Evolutionary conservation across 306 rosid species (phyloP).

Genomic region (Cucurbita maxima): DNA sequence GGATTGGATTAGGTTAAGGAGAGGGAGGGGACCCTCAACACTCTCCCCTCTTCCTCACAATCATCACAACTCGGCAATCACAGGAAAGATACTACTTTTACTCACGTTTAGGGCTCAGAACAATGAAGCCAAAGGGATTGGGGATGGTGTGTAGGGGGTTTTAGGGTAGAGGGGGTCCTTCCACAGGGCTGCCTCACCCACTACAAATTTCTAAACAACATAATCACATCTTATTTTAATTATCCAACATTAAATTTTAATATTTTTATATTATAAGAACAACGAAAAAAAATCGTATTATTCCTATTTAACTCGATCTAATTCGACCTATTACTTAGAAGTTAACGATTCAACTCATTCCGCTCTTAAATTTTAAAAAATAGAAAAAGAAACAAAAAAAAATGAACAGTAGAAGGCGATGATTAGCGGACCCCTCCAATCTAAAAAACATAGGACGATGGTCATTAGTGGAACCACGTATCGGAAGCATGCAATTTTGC

Average conservation of each 20-base stretch:
- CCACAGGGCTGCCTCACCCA: neutral
- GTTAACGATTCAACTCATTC: too few species aligned
- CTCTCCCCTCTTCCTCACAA: neutral
- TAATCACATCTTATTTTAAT: too few species aligned
- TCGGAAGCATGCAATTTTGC: neutral
- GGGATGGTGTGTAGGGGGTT: neutral
- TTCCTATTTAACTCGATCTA: too few species aligned
- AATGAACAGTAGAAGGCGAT: constrained; percentile 8
- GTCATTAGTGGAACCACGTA: neutral
- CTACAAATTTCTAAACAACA: too few species aligned
- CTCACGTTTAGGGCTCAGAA: constrained; percentile 13
- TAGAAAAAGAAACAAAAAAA: neutral
- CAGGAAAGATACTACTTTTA: constrained; percentile 17
- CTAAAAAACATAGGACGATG: constrained; percentile 13
- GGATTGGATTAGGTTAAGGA: neutral
- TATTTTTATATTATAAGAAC: too few species aligned
- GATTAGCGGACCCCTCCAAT: constrained; percentile 2
- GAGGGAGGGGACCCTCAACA: neutral
- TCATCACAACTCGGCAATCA: constrained; percentile 19
- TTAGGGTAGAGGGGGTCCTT: constrained; percentile 24
- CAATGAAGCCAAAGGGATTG: constrained; percentile 6
- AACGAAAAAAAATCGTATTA: neutral
- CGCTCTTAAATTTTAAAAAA: neutral
- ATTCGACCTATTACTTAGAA: too few species aligned
- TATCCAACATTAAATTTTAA: too few species aligned